phyloP scores from a whole-genome alignment of 805 yeast species.

The Pachysolen tannophilus region DNA sequence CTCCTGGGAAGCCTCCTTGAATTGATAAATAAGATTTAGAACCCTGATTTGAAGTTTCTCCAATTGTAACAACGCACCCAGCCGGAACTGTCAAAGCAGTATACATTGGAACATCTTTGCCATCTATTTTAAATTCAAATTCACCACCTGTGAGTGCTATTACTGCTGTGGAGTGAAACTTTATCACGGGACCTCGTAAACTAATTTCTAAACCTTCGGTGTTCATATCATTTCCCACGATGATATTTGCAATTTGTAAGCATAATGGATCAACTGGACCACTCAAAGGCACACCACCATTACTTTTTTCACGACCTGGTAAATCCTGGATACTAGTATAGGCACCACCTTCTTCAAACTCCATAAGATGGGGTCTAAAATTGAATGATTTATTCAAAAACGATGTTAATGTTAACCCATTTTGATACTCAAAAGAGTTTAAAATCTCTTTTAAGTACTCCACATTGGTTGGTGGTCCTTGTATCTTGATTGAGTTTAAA shows the following conservation, averaged over 20 bases:
- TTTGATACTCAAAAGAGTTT: conserved; percentile 9
- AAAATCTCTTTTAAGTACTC: conserved; percentile 17
- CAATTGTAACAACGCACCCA: conserved; percentile 17
- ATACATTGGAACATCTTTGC: conserved; percentile 15
- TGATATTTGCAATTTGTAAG: conserved; percentile 18
- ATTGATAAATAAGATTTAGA: conserved; percentile 20
- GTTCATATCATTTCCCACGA: conserved; percentile 16
- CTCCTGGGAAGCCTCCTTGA: conserved; percentile 23
- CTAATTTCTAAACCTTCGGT: conserved; percentile 19
- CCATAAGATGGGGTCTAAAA: conserved; percentile 17
- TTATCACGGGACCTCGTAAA: conserved; percentile 18
- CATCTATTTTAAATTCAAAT: conserved; percentile 12
- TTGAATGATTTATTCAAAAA: conserved; percentile 13
- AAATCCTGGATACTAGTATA: conserved; percentile 47
- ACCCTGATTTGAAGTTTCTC: conserved; percentile 12
- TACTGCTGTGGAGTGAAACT: conserved; percentile 17
- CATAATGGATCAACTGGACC: conserved; percentile 22
- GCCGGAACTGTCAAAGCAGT: conserved; percentile 15
- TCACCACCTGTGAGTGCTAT: conserved; percentile 19
- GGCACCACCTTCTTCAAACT: conserved; percentile 31
- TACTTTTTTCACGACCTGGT: conserved; percentile 21
- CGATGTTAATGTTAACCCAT: conserved; percentile 16
- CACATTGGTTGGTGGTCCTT: conserved; percentile 21
- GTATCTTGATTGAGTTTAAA: conserved; percentile 13
- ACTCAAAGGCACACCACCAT: conserved; percentile 20